These are phyloP conservation scores for Dactylellina leptospora DNA, from an alignment of 2,329 filamentous ascomycete genomes.

Conservation along the genomic window DNA sequence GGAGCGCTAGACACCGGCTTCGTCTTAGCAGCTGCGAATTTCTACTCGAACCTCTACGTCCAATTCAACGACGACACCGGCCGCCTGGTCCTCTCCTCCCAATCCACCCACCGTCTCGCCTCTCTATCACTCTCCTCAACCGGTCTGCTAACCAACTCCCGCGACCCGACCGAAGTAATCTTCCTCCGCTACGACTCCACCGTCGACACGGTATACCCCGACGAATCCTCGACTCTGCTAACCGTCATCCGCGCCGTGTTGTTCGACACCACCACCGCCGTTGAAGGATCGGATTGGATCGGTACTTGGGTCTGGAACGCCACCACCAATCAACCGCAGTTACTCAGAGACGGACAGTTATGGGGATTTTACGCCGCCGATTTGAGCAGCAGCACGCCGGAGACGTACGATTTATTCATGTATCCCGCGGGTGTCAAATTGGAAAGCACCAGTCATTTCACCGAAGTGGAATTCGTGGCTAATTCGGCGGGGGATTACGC, in stretches of 20 bases:
- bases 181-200: slow-evolving; percentile 20
- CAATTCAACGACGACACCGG: not conserved
- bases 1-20: not conserved
- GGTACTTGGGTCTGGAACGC: slow-evolving; percentile 22
- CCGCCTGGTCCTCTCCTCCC: not conserved
- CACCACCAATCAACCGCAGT: not conserved
- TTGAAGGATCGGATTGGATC: not conserved
- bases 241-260: slow-evolving; percentile 17
- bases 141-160: not conserved
- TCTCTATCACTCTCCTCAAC: not conserved
- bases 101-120: not conserved
- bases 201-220: not conserved
- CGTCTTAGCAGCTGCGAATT: not conserved
- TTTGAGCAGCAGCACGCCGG: not conserved
- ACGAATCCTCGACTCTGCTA: slow-evolving; percentile 6
- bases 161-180: not conserved
- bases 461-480: not conserved
- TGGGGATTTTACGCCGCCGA: not conserved
- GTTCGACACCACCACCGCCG: not conserved
- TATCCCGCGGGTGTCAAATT: slow-evolving; percentile 7
- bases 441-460: not conserved
- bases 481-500: not conserved
- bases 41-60: not conserved
- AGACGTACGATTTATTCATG: slow-evolving; percentile 21
- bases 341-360: not conserved